Base-by-base conservation (phyloP, 768 basidiomycete species). In the Amanita phalloides region DNA sequence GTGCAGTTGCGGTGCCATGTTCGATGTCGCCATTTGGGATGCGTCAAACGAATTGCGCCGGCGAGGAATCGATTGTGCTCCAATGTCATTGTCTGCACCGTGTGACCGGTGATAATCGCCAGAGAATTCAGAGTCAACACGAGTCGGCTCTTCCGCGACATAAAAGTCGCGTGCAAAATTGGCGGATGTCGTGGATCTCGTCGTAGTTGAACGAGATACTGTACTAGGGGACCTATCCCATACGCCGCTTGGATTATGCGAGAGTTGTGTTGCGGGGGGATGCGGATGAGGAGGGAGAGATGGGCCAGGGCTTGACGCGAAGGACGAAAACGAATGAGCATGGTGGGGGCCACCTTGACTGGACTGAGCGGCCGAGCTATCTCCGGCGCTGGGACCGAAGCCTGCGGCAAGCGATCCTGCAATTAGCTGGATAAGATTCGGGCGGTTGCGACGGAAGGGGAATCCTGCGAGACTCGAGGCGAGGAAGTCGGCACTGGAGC, bases 81-180 rank as follows among this genome's bases (percentile, higher is more conserved):
- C 17, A 17, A 17, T 17, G 17, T 6, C 6, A n/a, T 9, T 8
- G 10, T 33, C 33, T 13, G 13, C 13, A 4, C 1, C 23, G 4
- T 4, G 3, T 8, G 17, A 25, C 20, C 13, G 41, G 10, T 20
- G 41, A 25, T 42, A 5, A 10, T 25, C 10, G 13, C 30, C 13
- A 26, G 26, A 44, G 14, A 26, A 44, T 17, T 47, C 45, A 2
- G 17, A 20, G 6, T 33, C 23, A 4, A 36, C 53, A 11, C 54
- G 8, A 10, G 54, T 32, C 6, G 54, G 53, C 4, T 52, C 61
- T 14, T 54, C 59, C n/a, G 53, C 73, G 0, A 74, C 68, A 55
- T 83, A 81, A 56, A 82, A 83, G 35, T 82, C 80, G 14, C 73
- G 65, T n/a, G 77, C 74, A 58, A 82, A 82, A 11, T 80, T 79